These are phyloP conservation scores for Syzygium grande DNA, from an alignment of 345 rosid species.

Conservation along the genomic window DNA sequence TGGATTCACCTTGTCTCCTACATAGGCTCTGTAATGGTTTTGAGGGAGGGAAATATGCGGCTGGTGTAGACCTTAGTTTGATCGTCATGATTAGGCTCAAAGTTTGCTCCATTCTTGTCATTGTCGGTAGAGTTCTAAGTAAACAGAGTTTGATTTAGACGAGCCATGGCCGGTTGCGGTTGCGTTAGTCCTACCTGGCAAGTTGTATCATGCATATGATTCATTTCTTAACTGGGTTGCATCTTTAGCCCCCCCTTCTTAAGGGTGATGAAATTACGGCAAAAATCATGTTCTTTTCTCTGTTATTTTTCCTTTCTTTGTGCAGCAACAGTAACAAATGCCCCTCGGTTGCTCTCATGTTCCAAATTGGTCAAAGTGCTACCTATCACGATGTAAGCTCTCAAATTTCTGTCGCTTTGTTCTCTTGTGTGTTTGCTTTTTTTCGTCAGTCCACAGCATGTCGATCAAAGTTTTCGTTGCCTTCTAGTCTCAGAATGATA, in stretches of 20 bases:
- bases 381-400: slow-evolving; percentile 75
- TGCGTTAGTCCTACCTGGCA: not conserved
- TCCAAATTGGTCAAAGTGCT: slow-evolving; percentile 79
- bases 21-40: not conserved
- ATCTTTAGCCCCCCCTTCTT: not conserved
- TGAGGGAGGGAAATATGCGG: not conserved
- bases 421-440: not conserved
- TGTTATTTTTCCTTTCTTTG: not conserved
- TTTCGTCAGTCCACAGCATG: not conserved
- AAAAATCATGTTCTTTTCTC: not conserved
- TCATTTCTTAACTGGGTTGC: not conserved
- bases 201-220: not conserved
- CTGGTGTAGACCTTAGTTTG: not conserved
- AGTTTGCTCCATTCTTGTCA: not conserved
- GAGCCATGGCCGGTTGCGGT: not conserved
- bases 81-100: not conserved
- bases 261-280: not conserved
- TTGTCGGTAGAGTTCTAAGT: not conserved
- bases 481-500: not conserved
- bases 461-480: not conserved
- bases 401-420: not conserved
- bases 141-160: not conserved
- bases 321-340: slow-evolving; percentile 70
- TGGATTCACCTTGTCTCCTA: not conserved
- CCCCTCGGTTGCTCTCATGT: slow-evolving; percentile 92